Conservation (phyloP, 2,329 filamentous ascomycete species). For the Aspergillus fructus region DNA sequence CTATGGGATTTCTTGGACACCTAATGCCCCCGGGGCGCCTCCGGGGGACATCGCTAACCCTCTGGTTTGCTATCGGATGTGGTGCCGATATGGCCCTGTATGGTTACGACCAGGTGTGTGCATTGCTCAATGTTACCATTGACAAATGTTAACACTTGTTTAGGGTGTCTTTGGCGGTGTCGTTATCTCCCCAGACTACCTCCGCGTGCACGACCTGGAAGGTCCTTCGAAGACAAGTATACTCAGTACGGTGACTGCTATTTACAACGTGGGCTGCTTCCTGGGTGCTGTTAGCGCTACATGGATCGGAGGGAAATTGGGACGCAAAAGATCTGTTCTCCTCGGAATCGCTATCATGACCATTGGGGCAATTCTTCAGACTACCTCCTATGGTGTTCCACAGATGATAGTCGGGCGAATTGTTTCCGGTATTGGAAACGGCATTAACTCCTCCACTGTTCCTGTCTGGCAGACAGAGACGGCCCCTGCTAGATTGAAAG, state of each 20-base stretch:
- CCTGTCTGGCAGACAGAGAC: constrained; percentile 32
- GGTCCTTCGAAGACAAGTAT: constrained; percentile 3
- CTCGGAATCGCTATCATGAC: constrained; percentile 40
- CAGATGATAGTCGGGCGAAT: constrained; percentile 54
- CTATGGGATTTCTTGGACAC: neutral
- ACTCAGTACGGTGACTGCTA: constrained; percentile 11
- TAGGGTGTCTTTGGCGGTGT: constrained; percentile 12
- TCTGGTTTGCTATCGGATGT: constrained; percentile 24
- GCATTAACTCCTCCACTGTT: constrained; percentile 52
- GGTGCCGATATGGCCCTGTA: constrained; percentile 23
- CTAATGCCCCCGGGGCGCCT: constrained; percentile 1
- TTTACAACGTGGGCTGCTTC: constrained; percentile 29
- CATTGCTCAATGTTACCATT: neutral
- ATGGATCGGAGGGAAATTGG: constrained; percentile 45
- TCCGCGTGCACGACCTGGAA: constrained; percentile 7
- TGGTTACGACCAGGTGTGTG: constrained; percentile 20
- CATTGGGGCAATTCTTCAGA: constrained; percentile 50
- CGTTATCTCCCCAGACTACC: constrained; percentile 8
- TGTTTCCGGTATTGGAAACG: constrained; percentile 47
- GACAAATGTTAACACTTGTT: neutral
- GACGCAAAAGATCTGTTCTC: constrained; percentile 42
- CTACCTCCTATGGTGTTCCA: constrained; percentile 43
- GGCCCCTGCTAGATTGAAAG: constrained; percentile 36
- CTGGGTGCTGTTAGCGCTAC: constrained; percentile 45
- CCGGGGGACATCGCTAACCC: constrained; percentile 20